Evolutionary conservation across 2,329 filamentous ascomycete species (phyloP), one percentile per base, ranked within the genome.

Genomic region (Aspergillus fructus): DNA sequence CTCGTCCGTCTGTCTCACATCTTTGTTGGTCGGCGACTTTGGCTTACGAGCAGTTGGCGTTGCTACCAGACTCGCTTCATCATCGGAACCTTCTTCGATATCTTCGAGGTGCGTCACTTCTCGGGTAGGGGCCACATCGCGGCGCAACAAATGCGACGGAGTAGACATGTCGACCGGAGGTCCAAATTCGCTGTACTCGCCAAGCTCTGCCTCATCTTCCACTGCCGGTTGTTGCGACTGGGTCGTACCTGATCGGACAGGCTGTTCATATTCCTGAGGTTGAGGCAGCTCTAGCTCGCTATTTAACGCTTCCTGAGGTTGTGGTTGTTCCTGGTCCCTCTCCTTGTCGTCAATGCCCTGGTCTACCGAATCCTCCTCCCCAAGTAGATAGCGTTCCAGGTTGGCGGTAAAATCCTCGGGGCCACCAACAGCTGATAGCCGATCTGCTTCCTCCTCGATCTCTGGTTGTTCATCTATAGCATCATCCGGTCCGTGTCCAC

Each of bases 81-180:
- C 61, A 17, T 65, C 62, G 1, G 71, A 66, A 27, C 69, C 64
- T 53, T 76, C 74, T 50, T 74, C 71, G 19, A 75, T 74, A 27
- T 70, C 67, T 51, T 75, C 73, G 8, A 76, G 56, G 19, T 72
- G 71, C 1, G 69, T 73, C 7, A 64, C 64, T 43, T 75, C 72
- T 47, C 66, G 71, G 0, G 60, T 62, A 2, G 66, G 52, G 1
- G 55, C 63, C 39, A 64, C 66, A 5, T 59, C 66, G 33, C 73
- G 59, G 51, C 70, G 71, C 51, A 76, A 59, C 8, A 78, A 34
- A 59, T 76, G 75, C 17, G 74, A 76, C 5, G 75, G 75, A 0
- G 75, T 78, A 2, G 75, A 78, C 71, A 77, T 77, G 53, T 77
- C 75, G 9, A 76, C 64, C 3, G 75, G 74, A 9, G 74, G 74